Percentiles rank a stretch among this genome's conserved stretches.
Conservation (phyloP, 441 rosid species). For the Pelargonium fulgidum region DNA sequence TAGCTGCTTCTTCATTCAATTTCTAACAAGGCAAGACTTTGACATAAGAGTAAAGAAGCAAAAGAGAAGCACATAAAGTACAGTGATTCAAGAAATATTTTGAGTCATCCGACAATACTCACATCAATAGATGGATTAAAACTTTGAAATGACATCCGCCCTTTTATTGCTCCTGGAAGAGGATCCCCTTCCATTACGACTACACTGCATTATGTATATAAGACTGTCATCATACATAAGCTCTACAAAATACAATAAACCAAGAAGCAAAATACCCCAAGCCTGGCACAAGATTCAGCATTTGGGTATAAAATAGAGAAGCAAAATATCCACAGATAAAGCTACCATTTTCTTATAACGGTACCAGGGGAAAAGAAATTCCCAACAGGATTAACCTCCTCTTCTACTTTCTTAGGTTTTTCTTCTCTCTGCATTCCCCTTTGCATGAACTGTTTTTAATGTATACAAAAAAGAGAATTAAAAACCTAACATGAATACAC, state of each 20-base stretch:
- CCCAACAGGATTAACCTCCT: constrained; percentile 36
- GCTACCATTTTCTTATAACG: constrained; percentile 59
- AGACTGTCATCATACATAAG: too few species aligned
- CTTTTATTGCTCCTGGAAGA: constrained; percentile 64
- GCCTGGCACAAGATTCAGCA: neutral
- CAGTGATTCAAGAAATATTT: constrained; percentile 14
- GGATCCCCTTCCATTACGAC: constrained; percentile 92
- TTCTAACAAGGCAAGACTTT: constrained; percentile 48
- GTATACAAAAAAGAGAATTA: neutral
- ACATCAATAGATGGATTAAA: constrained; percentile 92
- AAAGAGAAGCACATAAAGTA: neutral
- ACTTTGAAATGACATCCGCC: constrained; percentile 89
- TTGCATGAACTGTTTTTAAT: constrained; percentile 70
- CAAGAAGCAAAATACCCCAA: constrained; percentile 1
- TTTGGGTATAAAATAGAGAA: neutral
- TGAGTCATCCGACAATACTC: constrained; percentile 32
- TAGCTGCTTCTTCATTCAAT: constrained; percentile 52
- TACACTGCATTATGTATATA: constrained; percentile 39
- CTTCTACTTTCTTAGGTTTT: constrained; percentile 54
- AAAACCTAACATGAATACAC: neutral
- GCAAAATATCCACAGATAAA: neutral
- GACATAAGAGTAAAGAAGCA: constrained; percentile 21
- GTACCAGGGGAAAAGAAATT: constrained; percentile 34
- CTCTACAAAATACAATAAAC: too few species aligned
- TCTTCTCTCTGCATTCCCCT: constrained; percentile 51